Evolutionary conservation across 2,329 filamentous ascomycete genomes (phyloP).

Genomic region (Lasiodiplodia gonubiensis): DNA sequence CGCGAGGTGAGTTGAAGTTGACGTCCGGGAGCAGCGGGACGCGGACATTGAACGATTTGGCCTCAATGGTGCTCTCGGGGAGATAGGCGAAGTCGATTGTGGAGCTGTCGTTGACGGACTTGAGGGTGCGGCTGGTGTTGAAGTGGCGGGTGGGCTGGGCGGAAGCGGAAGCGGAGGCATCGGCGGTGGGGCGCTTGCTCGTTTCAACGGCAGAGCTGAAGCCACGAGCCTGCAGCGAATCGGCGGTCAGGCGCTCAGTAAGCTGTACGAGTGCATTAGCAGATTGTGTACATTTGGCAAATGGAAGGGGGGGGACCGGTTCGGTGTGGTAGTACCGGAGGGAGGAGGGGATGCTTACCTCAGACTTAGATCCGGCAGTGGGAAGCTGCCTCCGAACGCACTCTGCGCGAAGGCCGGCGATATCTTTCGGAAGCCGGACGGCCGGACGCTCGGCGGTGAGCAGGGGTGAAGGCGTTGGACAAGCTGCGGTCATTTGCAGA

Average conservation of each 20-base stretch:
- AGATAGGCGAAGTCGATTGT: constrained; percentile 69
- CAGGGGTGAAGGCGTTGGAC: too few relatives aligned
- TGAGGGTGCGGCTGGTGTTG: constrained; percentile 65
- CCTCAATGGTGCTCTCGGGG: constrained; percentile 58
- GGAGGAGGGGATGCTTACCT: constrained; percentile 46
- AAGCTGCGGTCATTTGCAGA: constrained; percentile 67
- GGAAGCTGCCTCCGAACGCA: constrained; percentile 57
- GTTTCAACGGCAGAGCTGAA: constrained; percentile 61
- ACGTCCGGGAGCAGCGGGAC: constrained; percentile 56
- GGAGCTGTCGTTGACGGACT: constrained; percentile 62
- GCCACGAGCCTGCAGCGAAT: constrained; percentile 56
- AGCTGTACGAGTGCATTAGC: constrained; percentile 45
- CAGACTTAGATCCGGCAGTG: constrained; percentile 54
- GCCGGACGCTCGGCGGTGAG: constrained; percentile 58
- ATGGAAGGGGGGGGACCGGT: not conserved
- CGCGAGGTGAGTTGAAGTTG: constrained; percentile 15
- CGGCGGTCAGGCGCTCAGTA: constrained; percentile 59
- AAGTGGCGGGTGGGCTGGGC: constrained; percentile 57
- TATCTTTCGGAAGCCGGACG: constrained; percentile 57
- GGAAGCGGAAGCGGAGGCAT: constrained; percentile 36
- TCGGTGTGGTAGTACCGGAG: constrained; percentile 13
- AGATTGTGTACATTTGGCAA: not conserved
- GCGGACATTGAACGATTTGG: constrained; percentile 49
- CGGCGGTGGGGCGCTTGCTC: constrained; percentile 48
- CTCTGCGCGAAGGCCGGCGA: constrained; percentile 58